phyloP scores from a whole-genome alignment of 768 basidiomycete species.

The Saitozyma podzolica region DNA sequence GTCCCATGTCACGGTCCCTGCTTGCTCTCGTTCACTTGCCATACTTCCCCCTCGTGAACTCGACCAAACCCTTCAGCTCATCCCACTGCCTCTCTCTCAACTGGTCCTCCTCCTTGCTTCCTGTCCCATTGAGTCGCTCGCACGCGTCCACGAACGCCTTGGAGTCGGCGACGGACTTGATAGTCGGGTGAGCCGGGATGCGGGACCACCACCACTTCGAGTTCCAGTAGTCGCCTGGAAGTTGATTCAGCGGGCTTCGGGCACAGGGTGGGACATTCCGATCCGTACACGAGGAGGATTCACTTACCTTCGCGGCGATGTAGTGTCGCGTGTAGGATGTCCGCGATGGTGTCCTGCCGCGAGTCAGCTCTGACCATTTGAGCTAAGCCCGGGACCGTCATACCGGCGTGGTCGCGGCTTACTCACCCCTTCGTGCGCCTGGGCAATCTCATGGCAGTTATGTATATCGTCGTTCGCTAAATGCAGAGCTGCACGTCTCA shows the following conservation, averaged over 20 bases:
- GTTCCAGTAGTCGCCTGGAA: constrained; percentile 49
- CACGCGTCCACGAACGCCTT: constrained; percentile 47
- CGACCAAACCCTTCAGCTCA: constrained; percentile 39
- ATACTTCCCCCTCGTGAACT: constrained; percentile 46
- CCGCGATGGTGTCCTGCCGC: constrained; percentile 39
- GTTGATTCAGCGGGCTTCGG: background rate
- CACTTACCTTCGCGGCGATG: constrained; percentile 47
- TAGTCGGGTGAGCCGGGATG: constrained; percentile 35
- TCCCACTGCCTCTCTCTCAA: constrained; percentile 44
- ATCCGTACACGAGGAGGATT: too few species aligned
- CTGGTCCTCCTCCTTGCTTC: constrained; percentile 17
- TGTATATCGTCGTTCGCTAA: constrained; percentile 50
- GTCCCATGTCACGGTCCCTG: too few species aligned
- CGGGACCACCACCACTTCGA: constrained; percentile 42
- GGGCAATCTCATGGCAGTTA: constrained; percentile 41
- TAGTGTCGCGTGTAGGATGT: constrained; percentile 47
- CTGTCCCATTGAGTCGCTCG: constrained; percentile 22
- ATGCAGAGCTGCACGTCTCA: constrained; percentile 33
- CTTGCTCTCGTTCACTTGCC: too few species aligned
- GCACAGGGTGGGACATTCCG: background rate
- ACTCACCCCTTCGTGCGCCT: constrained; percentile 46
- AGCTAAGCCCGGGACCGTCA: background rate
- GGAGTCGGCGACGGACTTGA: constrained; percentile 22
- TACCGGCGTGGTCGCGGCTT: background rate
- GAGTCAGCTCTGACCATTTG: constrained; percentile 5